These are phyloP conservation scores for Craspedostauros australis DNA, from an alignment of 108 stramenopile genomes.

Conservation along the genomic window DNA sequence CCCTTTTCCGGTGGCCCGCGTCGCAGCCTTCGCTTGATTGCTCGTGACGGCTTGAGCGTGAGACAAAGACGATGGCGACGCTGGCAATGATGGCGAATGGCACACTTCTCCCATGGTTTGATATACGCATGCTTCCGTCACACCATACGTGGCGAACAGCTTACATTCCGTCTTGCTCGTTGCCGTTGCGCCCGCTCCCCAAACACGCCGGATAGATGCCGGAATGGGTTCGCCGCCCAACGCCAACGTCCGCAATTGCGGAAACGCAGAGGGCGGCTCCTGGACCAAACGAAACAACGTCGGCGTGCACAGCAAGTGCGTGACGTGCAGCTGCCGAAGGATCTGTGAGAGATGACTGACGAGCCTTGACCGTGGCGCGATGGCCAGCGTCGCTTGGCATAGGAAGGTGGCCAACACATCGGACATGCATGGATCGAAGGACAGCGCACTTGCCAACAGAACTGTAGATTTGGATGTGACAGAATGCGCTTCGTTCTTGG, in stretches of 20 bases:
- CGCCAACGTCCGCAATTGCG: conserved; percentile 50
- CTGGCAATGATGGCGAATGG: background rate
- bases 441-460: conserved; percentile 68
- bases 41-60: background rate
- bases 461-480: conserved; percentile 40
- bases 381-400: conserved; percentile 42
- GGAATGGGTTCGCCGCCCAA: conserved; percentile 84
- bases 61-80: background rate
- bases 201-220: conserved; percentile 23
- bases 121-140: conserved; percentile 88
- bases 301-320: conserved; percentile 82
- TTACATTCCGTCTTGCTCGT: conserved; percentile 20
- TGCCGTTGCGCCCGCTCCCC: conserved; percentile 17
- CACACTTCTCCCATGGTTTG: conserved; percentile 69
- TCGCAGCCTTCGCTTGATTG: background rate
- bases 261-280: conserved; percentile 5
- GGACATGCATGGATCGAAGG: conserved; percentile 81
- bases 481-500: conserved; percentile 56
- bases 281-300: conserved; percentile 50
- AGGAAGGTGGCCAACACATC: conserved; percentile 69
- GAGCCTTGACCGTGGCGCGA: conserved; percentile 37
- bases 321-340: conserved; percentile 29
- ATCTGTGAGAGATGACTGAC: conserved; percentile 17
- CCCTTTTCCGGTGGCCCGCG: conserved; percentile 6
- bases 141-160: conserved; percentile 77